These are phyloP conservation scores for Cordyceps cicadae DNA, from an alignment of 2,329 filamentous ascomycete species.

Conservation along the genomic window DNA sequence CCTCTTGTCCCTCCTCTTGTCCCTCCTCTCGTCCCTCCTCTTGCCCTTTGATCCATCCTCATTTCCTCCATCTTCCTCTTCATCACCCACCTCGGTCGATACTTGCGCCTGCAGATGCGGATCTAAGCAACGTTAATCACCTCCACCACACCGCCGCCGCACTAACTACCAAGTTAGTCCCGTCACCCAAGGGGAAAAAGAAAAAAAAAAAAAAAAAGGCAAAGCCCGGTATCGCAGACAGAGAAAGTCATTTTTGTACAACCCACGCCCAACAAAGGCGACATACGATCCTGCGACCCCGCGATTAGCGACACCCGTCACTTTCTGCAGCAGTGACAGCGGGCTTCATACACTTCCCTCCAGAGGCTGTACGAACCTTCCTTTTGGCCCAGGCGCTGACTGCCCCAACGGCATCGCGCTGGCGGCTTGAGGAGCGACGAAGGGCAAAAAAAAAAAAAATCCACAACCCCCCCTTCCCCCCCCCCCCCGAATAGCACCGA, in stretches of 20 bases:
- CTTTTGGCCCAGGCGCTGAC: constrained; percentile 10
- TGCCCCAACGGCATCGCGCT: constrained; percentile 9
- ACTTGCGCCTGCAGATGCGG: neutral
- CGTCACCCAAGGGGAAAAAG: neutral
- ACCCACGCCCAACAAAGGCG: neutral
- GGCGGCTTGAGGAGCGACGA: neutral
- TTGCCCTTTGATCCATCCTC: neutral
- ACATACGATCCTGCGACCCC: neutral
- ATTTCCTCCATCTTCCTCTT: neutral
- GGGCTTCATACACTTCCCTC: neutral
- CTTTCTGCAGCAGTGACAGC: neutral
- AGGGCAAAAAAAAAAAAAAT: neutral
- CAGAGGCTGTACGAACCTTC: neutral
- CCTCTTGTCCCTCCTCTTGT: neutral
- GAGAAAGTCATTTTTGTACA: too few species aligned
- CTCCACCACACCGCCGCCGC: neutral
- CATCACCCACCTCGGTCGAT: neutral
- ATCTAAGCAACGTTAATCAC: neutral
- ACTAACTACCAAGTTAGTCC: neutral
- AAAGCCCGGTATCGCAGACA: neutral
- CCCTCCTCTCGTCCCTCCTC: neutral
- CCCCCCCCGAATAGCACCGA: neutral
- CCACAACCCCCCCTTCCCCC: neutral
- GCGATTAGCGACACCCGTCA: neutral
- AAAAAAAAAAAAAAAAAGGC: neutral